Base-by-base conservation (phyloP, 208 protist species). In the Kentomonas sorsogonicus region DNA sequence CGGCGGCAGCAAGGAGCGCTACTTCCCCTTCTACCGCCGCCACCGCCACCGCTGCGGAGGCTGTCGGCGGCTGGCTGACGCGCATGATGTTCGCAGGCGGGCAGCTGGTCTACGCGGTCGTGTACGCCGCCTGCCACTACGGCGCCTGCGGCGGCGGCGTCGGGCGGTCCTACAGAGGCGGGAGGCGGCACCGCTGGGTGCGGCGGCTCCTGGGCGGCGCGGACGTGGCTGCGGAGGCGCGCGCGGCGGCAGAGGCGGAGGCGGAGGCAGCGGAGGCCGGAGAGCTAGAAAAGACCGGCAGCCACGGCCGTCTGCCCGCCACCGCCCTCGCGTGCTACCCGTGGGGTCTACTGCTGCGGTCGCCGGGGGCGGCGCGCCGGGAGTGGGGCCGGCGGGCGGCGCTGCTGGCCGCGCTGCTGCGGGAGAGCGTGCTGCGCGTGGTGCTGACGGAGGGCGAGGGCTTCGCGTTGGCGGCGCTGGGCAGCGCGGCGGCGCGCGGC, bases 381-480 rank as follows among this genome's bases (percentile, higher is more conserved):
- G 54, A 34, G 11, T 66, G 53, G 26, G 22, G 55, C 15, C 52
- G 41, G 9, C 63, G 80, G 16, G 6, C 52, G 20, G n/a, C 55
- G 30, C 65, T 93, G 45, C 46, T 89, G 16, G 15, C 29, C 16
- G 58, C 77, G 15, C 96, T 96, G 53, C 71, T 90, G 22, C 57
- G 71, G 22, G 89, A 96, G 72, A 93, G 86, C 53, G 41, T 86
- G 40, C 55, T 95, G 26, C 88, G 89, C 18, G 63, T 97, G 29
- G 38, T 94, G 20, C 63, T 97, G 6, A 74, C 85, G 10, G 89
- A 96, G 44, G 92, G 89, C 7, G 91, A 95, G 53, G 89, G 77
- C 60, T 79, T 95, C 63, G 77, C 91, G 2, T 69, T 97, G 18
- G 77, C 74, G 26, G 59, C 83, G 31, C 58, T 89, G 27, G 78